Percentiles rank a stretch among this genome's conserved stretches.
Conservation (phyloP, 345 rosid genomes). For the Aethionema arabicum region DNA sequence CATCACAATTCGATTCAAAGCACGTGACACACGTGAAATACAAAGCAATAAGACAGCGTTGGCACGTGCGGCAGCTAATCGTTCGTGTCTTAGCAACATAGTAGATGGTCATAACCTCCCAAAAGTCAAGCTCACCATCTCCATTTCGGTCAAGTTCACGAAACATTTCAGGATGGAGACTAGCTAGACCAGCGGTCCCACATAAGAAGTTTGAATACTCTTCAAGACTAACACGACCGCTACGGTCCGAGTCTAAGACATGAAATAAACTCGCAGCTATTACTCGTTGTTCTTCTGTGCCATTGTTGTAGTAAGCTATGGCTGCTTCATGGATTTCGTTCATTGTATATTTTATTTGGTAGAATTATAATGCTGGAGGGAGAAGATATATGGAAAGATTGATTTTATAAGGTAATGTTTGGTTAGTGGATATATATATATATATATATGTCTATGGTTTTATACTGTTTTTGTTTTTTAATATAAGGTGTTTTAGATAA, state of each 20-base stretch:
- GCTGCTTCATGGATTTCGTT: conserved; percentile 16
- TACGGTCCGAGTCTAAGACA: conserved; percentile 7
- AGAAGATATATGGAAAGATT: not conserved
- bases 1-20: conserved; percentile 2
- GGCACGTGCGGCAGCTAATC: conserved; percentile 17
- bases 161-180: conserved; percentile 15
- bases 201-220: conserved; percentile 15
- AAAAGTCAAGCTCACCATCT: conserved; percentile 24
- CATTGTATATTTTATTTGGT: too few species aligned
- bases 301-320: conserved; percentile 22
- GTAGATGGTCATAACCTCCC: conserved; percentile 29
- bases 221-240: conserved; percentile 15
- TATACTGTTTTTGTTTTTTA: too few species aligned
- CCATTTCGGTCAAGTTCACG: conserved; percentile 9
- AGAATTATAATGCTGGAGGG: too few species aligned
- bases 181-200: conserved; percentile 5
- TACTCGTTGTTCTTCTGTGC: conserved; percentile 5
- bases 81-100: conserved; percentile 24
- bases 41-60: not conserved
- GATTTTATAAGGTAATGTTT: not conserved
- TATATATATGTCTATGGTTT: too few species aligned
- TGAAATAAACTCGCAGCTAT: conserved; percentile 17
- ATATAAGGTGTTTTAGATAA: too few species aligned
- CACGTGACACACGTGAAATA: conserved; percentile 25
- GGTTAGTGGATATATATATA: not conserved